Base-by-base conservation (phyloP, 768 basidiomycete species). In the Trichaptum fuscoviolaceum region DNA sequence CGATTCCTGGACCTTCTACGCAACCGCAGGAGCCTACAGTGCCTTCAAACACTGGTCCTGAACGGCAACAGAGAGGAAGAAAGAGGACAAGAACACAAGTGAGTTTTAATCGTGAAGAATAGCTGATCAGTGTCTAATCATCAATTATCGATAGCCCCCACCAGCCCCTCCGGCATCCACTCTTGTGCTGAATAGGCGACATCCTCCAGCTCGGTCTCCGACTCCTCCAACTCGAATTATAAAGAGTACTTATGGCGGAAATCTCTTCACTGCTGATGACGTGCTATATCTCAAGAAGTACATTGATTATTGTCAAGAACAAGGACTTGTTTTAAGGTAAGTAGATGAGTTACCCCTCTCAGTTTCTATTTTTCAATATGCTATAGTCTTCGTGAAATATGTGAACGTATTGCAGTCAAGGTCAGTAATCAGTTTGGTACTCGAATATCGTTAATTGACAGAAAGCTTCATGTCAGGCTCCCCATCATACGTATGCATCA, bases 221-320 rank as follows among this genome's bases (percentile, higher is more conserved):
- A 92, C 91, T 0, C 93, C 93, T 15, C 93, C 93, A 23, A 85
- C 84, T 6, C 85, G 92, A 18, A 88, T 93, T 24, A 87, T 95
- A 73, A 93, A 92, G 77, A 94, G 92, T 71, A 93, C 92, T 0
- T 94, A 93, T 71, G 93, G 93, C 58, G 93, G 93, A 17, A 94
- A 95, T 72, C 74, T 93, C 52, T 95, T 95, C 72, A 95, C 93
- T 0, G 82, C 88, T 1, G 93, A 94, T 62, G 93, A 95, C 73
- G 86, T 95, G 57, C 65, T 85, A 36, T 95, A 94, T 74, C 82
- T 95, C 68, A 92, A 93, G 73, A 89, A 87, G 73, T 95, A 95
- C 73, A 95, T 95, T 60, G 91, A 93, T 70, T 95, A 93, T 71
- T 95, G 93, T 72, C 92, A 93, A 71, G 91, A 93, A 65, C 90